These are phyloP conservation scores for Vachellia collinsii DNA, from an alignment of 306 rosid genomes.

Conservation along the genomic window DNA sequence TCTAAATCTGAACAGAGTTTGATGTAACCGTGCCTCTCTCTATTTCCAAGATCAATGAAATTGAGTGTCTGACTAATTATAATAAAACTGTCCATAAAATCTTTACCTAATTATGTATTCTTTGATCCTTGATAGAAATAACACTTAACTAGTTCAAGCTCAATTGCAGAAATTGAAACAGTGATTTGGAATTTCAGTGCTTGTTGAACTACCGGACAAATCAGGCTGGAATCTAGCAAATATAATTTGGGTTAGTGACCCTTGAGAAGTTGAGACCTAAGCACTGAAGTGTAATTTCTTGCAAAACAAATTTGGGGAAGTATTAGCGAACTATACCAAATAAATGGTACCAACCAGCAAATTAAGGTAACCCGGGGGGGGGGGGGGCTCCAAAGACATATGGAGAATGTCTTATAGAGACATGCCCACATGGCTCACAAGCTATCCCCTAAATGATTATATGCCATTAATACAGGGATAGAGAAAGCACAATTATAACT, in stretches of 20 bases:
- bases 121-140: not conserved
- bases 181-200: not conserved
- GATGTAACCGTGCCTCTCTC: not conserved
- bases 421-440: conserved; percentile 50
- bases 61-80: not conserved
- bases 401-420: conserved; percentile 37
- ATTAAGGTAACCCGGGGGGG: too few species aligned
- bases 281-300: not conserved
- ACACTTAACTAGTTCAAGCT: not conserved
- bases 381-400: conserved; percentile 31
- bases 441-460: conserved; percentile 33
- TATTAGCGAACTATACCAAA: conserved; percentile 1
- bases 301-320: not conserved
- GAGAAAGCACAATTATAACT: conserved; percentile 31
- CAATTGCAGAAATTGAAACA: not conserved
- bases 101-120: not conserved
- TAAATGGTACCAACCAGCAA: conserved; percentile 21
- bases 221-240: not conserved
- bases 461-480: conserved; percentile 25
- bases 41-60: not conserved
- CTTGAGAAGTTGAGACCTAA: conserved; percentile 8
- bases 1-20: not conserved
- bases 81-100: not conserved
- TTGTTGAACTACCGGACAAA: not conserved
- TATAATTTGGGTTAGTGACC: conserved; percentile 23